Conservation (phyloP, 768 basidiomycete genomes). For the Tylopilus rubrobrunneus region DNA sequence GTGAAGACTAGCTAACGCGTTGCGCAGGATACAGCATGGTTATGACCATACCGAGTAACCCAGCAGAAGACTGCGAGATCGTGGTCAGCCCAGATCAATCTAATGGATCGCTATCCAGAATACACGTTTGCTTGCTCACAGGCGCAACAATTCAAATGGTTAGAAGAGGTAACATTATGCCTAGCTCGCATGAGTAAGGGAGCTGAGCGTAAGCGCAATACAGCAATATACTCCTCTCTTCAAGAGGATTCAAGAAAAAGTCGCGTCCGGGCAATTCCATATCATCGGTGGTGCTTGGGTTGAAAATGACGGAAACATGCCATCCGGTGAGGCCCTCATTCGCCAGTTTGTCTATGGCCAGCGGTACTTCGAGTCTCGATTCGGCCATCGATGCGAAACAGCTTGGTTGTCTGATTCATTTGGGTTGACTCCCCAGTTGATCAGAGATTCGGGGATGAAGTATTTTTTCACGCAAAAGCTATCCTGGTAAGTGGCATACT, state of each 20-base stretch:
- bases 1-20: not conserved
- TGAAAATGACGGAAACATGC: constrained; percentile 91
- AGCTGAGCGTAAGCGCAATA: not conserved
- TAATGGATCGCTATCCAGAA: constrained; percentile 97
- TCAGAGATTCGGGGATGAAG: constrained; percentile 77
- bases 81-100: constrained; percentile 96
- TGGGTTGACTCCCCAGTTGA: constrained; percentile 90
- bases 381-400: constrained; percentile 63
- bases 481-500: constrained; percentile 57
- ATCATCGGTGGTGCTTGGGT: constrained; percentile 94
- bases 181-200: not conserved
- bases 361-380: constrained; percentile 70
- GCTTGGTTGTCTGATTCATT: constrained; percentile 91
- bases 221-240: constrained; percentile 83
- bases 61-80: constrained; percentile 97
- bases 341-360: constrained; percentile 93
- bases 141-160: constrained; percentile 95
- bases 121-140: constrained; percentile 87
- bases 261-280: constrained; percentile 77
- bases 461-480: constrained; percentile 99
- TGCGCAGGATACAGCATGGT: constrained; percentile 38
- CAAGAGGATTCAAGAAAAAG: constrained; percentile 70
- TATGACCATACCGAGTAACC: constrained; percentile 94
- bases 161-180: constrained; percentile 59
- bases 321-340: constrained; percentile 90